Percentiles rank a stretch among this genome's conserved stretches.
Conservation (phyloP, 2,329 filamentous ascomycete species). For the Fusarium tuaranense region DNA sequence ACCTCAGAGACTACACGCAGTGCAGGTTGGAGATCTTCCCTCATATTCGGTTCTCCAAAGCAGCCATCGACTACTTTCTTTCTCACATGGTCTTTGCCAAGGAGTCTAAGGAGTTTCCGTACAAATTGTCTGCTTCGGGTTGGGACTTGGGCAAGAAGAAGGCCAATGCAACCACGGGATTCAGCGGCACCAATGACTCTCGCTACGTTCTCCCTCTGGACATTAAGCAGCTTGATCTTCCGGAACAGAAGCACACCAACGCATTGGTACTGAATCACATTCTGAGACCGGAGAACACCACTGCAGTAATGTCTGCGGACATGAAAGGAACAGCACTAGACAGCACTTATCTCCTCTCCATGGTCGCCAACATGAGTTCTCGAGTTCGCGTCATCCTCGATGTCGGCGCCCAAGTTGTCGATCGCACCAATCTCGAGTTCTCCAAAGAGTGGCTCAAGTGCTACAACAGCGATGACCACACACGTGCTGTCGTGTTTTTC, state of each 20-base stretch:
- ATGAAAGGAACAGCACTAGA: background rate
- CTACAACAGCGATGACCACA: slow-evolving; percentile 3
- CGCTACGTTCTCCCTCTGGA: slow-evolving; percentile 65
- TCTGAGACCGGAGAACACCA: slow-evolving; percentile 62
- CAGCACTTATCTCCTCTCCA: slow-evolving; percentile 57
- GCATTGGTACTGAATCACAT: slow-evolving; percentile 72
- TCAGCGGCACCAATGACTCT: slow-evolving; percentile 78
- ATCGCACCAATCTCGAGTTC: slow-evolving; percentile 68
- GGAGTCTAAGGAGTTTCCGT: too few species aligned
- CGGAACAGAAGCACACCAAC: slow-evolving; percentile 71
- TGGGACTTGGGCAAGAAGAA: slow-evolving; percentile 72
- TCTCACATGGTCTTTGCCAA: too few species aligned
- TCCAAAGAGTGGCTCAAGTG: slow-evolving; percentile 63
- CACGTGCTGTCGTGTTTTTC: slow-evolving; percentile 65
- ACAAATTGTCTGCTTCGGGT: slow-evolving; percentile 64
- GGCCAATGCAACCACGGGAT: slow-evolving; percentile 68
- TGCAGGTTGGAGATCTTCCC: too few species aligned
- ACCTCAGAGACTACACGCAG: too few species aligned
- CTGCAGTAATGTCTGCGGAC: slow-evolving; percentile 1
- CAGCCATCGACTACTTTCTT: too few species aligned
- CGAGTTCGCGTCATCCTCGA: slow-evolving; percentile 71
- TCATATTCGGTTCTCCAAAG: too few species aligned
- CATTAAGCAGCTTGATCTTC: slow-evolving; percentile 67
- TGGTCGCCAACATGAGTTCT: slow-evolving; percentile 54
- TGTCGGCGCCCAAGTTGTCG: slow-evolving; percentile 77